phyloP scores from a whole-genome alignment of 2,329 filamentous ascomycete species.

The Neonectria magnoliae region DNA sequence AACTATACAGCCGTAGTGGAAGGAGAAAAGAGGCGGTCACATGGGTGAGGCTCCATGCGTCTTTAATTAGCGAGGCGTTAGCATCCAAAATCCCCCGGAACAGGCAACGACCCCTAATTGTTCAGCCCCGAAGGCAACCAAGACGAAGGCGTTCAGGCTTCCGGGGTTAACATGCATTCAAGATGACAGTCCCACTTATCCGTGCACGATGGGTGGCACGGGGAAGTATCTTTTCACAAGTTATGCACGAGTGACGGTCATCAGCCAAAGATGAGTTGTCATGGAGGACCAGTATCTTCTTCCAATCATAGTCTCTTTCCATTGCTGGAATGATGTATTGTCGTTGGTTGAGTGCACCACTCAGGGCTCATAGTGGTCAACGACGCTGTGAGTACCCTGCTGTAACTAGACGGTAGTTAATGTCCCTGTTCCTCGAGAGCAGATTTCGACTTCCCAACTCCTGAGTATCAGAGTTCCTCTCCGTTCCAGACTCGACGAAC shows the following conservation, averaged over 20 bases:
- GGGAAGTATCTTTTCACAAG: not conserved
- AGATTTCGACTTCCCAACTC: not conserved
- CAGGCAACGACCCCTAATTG: not conserved
- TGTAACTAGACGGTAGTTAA: not conserved
- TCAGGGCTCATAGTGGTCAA: not conserved
- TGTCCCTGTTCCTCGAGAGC: not conserved
- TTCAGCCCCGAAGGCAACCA: not conserved
- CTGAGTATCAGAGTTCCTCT: not conserved
- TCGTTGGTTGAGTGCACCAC: not conserved
- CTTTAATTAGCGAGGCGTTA: not conserved
- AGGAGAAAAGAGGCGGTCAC: not conserved
- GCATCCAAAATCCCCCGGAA: too few relatives aligned
- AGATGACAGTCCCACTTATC: not conserved
- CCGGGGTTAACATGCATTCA: not conserved
- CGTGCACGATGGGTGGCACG: not conserved
- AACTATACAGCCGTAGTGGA: too few relatives aligned
- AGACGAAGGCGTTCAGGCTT: not conserved
- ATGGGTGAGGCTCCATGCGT: not conserved
- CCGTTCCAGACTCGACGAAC: not conserved
- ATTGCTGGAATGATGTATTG: not conserved
- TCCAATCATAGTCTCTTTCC: not conserved
- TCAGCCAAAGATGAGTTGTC: too few relatives aligned
- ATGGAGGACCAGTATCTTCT: not conserved
- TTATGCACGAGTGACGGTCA: not conserved
- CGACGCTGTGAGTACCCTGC: not conserved